These are phyloP conservation scores for Eutrema japonicum DNA, from an alignment of 345 rosid species.

Conservation along the genomic window DNA sequence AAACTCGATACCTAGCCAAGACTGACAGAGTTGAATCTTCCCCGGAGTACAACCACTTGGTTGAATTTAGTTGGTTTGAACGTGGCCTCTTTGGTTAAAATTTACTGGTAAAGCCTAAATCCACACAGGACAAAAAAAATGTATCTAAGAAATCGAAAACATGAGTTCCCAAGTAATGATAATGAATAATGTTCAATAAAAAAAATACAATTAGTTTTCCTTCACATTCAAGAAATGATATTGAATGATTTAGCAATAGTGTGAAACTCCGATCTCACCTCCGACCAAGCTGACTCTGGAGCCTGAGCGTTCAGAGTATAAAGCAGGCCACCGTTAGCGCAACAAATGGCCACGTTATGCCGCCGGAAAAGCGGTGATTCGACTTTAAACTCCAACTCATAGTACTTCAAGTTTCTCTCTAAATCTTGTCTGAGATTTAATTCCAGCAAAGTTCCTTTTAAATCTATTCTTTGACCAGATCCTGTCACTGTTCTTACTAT, in stretches of 20 bases:
- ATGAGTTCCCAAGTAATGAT: neutral
- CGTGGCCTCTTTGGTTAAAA: neutral
- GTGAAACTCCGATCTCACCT: conserved; percentile 52
- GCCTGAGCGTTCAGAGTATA: conserved; percentile 79
- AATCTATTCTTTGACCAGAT: conserved; percentile 51
- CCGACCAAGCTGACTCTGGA: conserved; percentile 74
- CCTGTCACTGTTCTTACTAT: conserved; percentile 62
- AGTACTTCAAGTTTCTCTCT: conserved; percentile 56
- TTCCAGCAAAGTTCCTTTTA: conserved; percentile 63
- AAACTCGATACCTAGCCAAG: too few relatives aligned
- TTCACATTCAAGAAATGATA: conserved; percentile 45
- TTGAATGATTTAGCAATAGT: conserved; percentile 63
- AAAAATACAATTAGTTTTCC: neutral
- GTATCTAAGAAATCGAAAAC: neutral
- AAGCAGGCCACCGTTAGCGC: conserved; percentile 57
- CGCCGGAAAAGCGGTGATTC: conserved; percentile 68
- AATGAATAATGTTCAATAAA: neutral
- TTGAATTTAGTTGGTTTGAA: neutral
- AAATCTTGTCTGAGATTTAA: conserved; percentile 62
- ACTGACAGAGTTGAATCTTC: too few relatives aligned
- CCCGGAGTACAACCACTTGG: too few relatives aligned
- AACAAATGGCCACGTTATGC: conserved; percentile 78
- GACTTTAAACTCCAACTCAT: conserved; percentile 73
- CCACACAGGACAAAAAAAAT: too few relatives aligned
- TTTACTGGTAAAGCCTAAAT: neutral